Conservation (phyloP, 768 basidiomycete genomes). For the Goffeauzyma gilvescens region DNA sequence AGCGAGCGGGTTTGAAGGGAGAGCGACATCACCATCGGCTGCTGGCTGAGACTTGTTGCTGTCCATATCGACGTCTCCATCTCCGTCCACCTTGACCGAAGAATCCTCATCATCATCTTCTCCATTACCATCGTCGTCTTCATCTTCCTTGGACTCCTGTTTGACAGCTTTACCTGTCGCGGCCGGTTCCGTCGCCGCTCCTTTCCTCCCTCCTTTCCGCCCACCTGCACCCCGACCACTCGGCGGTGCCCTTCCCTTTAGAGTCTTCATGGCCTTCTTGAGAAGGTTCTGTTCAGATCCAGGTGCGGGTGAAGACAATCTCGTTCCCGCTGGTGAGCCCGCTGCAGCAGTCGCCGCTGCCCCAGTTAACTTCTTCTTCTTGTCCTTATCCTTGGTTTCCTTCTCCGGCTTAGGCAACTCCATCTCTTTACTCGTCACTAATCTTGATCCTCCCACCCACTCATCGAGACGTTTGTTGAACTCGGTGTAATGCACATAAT, state of each 20-base stretch:
- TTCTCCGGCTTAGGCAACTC: conserved; percentile 55
- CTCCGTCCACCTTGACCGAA: conserved; percentile 34
- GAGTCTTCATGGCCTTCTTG: conserved; percentile 34
- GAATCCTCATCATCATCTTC: conserved; percentile 44
- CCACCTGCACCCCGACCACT: too few relatives aligned
- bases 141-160: conserved; percentile 3
- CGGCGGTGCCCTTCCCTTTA: too few relatives aligned
- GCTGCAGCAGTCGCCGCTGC: conserved; percentile 11
- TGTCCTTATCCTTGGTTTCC: conserved; percentile 37
- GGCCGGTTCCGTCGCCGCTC: conserved; percentile 31
- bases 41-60: conserved; percentile 40
- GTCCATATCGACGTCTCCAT: conserved; percentile 36
- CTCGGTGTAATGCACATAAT: conserved; percentile 94
- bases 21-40: conserved; percentile 31
- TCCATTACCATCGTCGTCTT: conserved; percentile 3
- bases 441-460: conserved; percentile 76
- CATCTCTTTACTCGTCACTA: conserved; percentile 65
- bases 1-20: conserved; percentile 38
- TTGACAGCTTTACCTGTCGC: conserved; percentile 16
- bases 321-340: not conserved
- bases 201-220: conserved; percentile 42
- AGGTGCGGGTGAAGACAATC: too few relatives aligned
- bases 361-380: conserved; percentile 35
- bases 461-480: conserved; percentile 99
- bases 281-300: conserved; percentile 14